Percentiles rank a stretch among this genome's conserved stretches.
Conservation (phyloP, 2,329 filamentous ascomycete genomes). For the Dichotomopilus funicola region DNA sequence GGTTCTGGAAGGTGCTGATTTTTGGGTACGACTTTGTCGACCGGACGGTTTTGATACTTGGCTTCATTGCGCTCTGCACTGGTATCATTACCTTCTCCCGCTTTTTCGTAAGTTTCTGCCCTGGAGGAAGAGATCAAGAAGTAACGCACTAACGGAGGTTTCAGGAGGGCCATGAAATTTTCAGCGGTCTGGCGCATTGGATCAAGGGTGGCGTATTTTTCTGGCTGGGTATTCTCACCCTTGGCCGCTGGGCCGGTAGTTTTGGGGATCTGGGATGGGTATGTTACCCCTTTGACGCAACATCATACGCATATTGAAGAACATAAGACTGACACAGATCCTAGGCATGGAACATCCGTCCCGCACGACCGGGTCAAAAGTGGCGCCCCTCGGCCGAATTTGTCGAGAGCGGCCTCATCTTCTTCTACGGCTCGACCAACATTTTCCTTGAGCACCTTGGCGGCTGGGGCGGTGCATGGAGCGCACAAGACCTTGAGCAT, state of each 20-base stretch:
- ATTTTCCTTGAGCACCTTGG: slow-evolving; percentile 88
- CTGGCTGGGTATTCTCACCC: slow-evolving; percentile 79
- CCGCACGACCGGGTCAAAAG: slow-evolving; percentile 47
- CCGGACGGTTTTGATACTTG: slow-evolving; percentile 68
- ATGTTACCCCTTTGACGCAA: slow-evolving; percentile 21
- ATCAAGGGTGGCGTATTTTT: slow-evolving; percentile 95
- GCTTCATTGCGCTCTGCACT: slow-evolving; percentile 64
- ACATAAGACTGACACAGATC: slow-evolving; percentile 13
- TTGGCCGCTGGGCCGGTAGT: slow-evolving; percentile 84
- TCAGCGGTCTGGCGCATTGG: slow-evolving; percentile 85
- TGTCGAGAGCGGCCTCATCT: slow-evolving; percentile 82
- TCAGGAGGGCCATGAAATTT: slow-evolving; percentile 62
- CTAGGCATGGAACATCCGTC: slow-evolving; percentile 80
- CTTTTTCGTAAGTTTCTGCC: slow-evolving; percentile 63
- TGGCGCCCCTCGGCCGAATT: slow-evolving; percentile 82
- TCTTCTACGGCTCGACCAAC: slow-evolving; percentile 81
- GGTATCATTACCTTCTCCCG: slow-evolving; percentile 74
- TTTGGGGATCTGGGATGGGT: slow-evolving; percentile 87
- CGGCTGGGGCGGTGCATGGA: slow-evolving; percentile 64
- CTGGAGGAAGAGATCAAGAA: neutral
- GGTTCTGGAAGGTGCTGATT: slow-evolving; percentile 51
- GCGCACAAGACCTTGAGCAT: slow-evolving; percentile 78
- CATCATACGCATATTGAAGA: neutral
- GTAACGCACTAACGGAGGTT: neutral
- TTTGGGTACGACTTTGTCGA: slow-evolving; percentile 64